Percentiles rank a stretch among this genome's conserved stretches.
phyloP scores from a whole-genome alignment of 108 stramenopile genomes.

The Cyclotella atomus region DNA sequence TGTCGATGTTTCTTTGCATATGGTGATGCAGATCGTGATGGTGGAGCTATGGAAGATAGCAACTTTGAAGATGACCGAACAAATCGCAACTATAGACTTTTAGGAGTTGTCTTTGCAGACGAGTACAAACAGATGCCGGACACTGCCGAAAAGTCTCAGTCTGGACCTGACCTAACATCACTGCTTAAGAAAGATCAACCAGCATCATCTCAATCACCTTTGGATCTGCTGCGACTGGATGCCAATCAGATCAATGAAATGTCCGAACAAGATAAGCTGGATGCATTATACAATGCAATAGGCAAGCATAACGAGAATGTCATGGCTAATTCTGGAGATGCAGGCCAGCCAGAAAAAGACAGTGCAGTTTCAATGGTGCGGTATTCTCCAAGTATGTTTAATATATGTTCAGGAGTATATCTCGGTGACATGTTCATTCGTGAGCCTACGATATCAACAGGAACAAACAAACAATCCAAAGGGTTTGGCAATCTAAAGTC shows the following conservation, averaged over 20 bases:
- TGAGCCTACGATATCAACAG: slow-evolving; percentile 53
- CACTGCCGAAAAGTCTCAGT: not conserved
- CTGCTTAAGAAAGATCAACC: not conserved
- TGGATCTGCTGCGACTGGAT: not conserved
- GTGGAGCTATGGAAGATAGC: slow-evolving; percentile 8
- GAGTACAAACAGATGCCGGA: slow-evolving; percentile 44
- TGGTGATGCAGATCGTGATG: slow-evolving; percentile 33
- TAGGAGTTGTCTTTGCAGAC: slow-evolving; percentile 37
- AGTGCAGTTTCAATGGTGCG: slow-evolving; percentile 26
- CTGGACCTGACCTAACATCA: not conserved
- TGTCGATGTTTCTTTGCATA: slow-evolving; percentile 69
- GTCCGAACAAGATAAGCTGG: slow-evolving; percentile 11
- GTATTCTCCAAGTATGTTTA: slow-evolving; percentile 59
- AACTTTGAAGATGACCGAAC: slow-evolving; percentile 14
- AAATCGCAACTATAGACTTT: slow-evolving; percentile 25
- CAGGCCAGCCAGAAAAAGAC: not conserved
- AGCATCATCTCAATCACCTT: not conserved
- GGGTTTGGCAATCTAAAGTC: slow-evolving; percentile 26
- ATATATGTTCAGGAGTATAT: slow-evolving; percentile 72
- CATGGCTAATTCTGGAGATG: slow-evolving; percentile 18
- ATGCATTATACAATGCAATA: not conserved
- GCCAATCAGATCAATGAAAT: slow-evolving; percentile 19
- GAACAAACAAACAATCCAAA: slow-evolving; percentile 6
- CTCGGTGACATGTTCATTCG: slow-evolving; percentile 79
- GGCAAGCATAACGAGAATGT: slow-evolving; percentile 27